These are phyloP conservation scores for Curvularia lunata DNA, from an alignment of 2,329 filamentous ascomycete genomes.

Conservation along the genomic window DNA sequence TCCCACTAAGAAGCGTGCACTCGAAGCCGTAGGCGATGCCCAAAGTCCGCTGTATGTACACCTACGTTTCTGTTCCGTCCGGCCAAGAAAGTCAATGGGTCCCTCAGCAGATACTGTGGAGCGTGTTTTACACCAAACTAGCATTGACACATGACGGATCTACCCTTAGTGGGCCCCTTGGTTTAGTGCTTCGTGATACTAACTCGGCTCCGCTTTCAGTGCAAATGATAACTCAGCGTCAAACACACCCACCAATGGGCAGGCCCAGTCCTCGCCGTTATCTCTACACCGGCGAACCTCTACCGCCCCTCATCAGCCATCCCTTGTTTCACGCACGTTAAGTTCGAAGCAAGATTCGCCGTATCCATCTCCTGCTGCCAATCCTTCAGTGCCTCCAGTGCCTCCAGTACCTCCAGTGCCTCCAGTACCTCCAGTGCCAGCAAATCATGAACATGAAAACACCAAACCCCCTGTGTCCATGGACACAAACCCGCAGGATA, in stretches of 20 bases:
- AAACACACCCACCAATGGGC: constrained; percentile 34
- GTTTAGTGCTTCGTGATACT: background rate
- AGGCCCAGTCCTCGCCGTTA: constrained; percentile 28
- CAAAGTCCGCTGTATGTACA: constrained; percentile 21
- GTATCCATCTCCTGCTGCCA: constrained; percentile 28
- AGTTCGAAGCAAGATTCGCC: constrained; percentile 30
- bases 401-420: constrained; percentile 14
- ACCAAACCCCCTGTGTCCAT: constrained; percentile 36
- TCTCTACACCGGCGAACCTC: constrained; percentile 24
- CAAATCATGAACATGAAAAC: constrained; percentile 29
- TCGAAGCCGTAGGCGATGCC: constrained; percentile 29
- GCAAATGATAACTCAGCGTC: constrained; percentile 28
- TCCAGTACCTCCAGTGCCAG: constrained; percentile 16
- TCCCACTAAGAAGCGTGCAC: constrained; percentile 41
- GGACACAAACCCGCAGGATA: constrained; percentile 48
- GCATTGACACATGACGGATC: background rate
- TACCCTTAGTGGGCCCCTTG: background rate
- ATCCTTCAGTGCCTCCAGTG: constrained; percentile 32
- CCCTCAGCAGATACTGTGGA: background rate
- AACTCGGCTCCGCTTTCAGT: background rate
- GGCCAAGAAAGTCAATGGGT: background rate
- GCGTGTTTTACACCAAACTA: background rate
- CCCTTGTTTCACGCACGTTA: constrained; percentile 6
- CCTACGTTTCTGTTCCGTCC: background rate
- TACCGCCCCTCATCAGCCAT: constrained; percentile 21